Conservation (phyloP, 2,329 filamentous ascomycete genomes). For the Achaetomium macrosporum region DNA sequence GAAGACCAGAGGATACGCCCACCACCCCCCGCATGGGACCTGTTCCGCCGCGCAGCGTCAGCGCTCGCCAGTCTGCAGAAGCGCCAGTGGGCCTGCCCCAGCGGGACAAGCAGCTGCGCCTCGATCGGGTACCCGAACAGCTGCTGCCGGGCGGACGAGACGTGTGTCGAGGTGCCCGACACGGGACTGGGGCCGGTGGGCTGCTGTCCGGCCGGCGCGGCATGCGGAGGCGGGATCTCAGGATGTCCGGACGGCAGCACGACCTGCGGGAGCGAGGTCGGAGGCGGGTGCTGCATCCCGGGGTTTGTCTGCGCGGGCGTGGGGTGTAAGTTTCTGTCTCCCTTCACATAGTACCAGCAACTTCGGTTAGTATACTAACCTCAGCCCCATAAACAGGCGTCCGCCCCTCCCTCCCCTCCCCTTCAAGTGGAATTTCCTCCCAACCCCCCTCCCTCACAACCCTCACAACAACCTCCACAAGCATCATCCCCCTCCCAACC, state of each 20-base stretch:
- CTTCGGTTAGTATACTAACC: not conserved
- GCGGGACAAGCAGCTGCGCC: constrained; percentile 58
- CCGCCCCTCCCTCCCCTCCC: constrained; percentile 20
- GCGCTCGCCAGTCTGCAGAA: constrained; percentile 45
- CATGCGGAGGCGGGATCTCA: constrained; percentile 58
- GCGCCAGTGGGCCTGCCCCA: constrained; percentile 60
- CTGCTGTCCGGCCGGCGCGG: constrained; percentile 63
- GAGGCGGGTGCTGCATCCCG: constrained; percentile 70
- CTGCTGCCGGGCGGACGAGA: constrained; percentile 63
- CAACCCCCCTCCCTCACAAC: constrained; percentile 26
- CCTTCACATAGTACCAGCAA: no score
- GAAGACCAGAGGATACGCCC: not conserved
- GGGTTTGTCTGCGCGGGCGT: constrained; percentile 64
- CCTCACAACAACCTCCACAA: constrained; percentile 37
- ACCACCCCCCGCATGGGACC: constrained; percentile 14
- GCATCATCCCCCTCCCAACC: constrained; percentile 29
- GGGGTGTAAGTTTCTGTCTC: constrained; percentile 53
- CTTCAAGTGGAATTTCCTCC: constrained; percentile 10
- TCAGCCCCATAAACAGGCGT: constrained; percentile 28
- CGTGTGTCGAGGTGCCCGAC: constrained; percentile 60
- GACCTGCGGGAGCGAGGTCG: constrained; percentile 57
- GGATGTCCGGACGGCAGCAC: constrained; percentile 57
- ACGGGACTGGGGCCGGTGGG: constrained; percentile 62
- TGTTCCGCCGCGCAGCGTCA: constrained; percentile 41
- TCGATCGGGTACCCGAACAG: constrained; percentile 61